phyloP scores from a whole-genome alignment of 2,329 filamentous ascomycete species.

The Cordyceps farinosa region DNA sequence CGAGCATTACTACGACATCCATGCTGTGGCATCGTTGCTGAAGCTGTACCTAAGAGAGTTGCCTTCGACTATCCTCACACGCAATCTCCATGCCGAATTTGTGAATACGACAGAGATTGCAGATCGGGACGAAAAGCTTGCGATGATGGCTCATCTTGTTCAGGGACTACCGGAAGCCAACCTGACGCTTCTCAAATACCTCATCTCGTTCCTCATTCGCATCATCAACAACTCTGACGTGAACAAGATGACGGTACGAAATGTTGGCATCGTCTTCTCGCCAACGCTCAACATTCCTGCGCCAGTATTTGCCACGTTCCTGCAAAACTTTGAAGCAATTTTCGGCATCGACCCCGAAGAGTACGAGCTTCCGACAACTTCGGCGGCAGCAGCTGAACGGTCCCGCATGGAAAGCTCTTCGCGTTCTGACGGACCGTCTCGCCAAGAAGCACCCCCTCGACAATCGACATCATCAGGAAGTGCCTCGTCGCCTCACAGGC shows the following conservation, averaged over 20 bases:
- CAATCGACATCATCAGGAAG: slow-evolving; percentile 49
- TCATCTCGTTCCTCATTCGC: slow-evolving; percentile 84
- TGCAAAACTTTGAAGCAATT: slow-evolving; percentile 84
- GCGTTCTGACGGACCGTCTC: slow-evolving; percentile 28
- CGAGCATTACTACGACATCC: slow-evolving; percentile 87
- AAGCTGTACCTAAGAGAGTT: slow-evolving; percentile 93
- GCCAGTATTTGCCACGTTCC: slow-evolving; percentile 87
- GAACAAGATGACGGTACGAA: slow-evolving; percentile 98
- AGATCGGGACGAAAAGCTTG: slow-evolving; percentile 71
- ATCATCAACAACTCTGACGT: slow-evolving; percentile 85
- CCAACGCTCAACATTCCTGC: slow-evolving; percentile 95
- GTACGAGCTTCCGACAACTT: slow-evolving; percentile 52
- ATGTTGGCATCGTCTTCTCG: slow-evolving; percentile 97
- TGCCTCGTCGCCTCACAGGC: slow-evolving; percentile 47
- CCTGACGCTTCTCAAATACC: slow-evolving; percentile 72
- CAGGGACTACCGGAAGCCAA: slow-evolving; percentile 78
- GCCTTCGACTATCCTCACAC: slow-evolving; percentile 84
- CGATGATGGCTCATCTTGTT: slow-evolving; percentile 72
- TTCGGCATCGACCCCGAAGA: slow-evolving; percentile 70
- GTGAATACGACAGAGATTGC: slow-evolving; percentile 76
- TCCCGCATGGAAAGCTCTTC: slow-evolving; percentile 31
- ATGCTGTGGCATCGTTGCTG: slow-evolving; percentile 88
- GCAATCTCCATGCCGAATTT: slow-evolving; percentile 87
- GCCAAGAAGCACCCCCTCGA: slow-evolving; percentile 38
- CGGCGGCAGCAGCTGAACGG: slow-evolving; percentile 35